These are phyloP conservation scores for Bipolaris victoriae DNA, from an alignment of 2,329 filamentous ascomycete species.

Conservation along the genomic window DNA sequence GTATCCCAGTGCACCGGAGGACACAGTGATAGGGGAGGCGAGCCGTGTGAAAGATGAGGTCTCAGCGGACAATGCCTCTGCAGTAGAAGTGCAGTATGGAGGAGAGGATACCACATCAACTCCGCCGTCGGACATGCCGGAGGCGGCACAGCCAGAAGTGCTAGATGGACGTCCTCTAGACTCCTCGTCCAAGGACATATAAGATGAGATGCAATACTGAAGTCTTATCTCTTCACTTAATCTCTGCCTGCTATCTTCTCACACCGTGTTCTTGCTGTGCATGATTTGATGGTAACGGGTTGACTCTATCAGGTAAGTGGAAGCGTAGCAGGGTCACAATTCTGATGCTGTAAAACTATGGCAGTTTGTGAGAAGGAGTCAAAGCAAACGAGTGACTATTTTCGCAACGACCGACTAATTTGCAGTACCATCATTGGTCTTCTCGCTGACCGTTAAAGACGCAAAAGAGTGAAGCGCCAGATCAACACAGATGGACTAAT, in stretches of 20 bases:
- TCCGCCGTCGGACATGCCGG: neutral
- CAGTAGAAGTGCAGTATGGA: neutral
- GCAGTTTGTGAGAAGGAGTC: neutral
- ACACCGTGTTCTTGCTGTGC: too few species aligned
- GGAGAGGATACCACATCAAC: neutral
- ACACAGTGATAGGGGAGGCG: neutral
- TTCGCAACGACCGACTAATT: neutral
- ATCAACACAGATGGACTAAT: neutral
- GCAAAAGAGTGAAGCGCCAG: constrained; percentile 9
- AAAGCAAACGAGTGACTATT: neutral
- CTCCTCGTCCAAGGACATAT: neutral
- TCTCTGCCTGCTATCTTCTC: neutral
- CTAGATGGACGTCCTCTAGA: neutral
- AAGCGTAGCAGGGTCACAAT: neutral
- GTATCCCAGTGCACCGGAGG: neutral
- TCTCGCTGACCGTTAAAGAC: neutral
- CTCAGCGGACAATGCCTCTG: neutral
- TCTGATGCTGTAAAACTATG: too few species aligned
- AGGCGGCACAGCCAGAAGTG: too few species aligned
- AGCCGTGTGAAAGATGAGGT: neutral
- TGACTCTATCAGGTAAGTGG: neutral
- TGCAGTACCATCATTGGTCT: neutral
- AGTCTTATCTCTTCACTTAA: neutral
- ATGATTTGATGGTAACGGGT: neutral
- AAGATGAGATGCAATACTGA: neutral